Conservation (phyloP, 1,284 basidiomycete species). For the Marasmius sp. region DNA sequence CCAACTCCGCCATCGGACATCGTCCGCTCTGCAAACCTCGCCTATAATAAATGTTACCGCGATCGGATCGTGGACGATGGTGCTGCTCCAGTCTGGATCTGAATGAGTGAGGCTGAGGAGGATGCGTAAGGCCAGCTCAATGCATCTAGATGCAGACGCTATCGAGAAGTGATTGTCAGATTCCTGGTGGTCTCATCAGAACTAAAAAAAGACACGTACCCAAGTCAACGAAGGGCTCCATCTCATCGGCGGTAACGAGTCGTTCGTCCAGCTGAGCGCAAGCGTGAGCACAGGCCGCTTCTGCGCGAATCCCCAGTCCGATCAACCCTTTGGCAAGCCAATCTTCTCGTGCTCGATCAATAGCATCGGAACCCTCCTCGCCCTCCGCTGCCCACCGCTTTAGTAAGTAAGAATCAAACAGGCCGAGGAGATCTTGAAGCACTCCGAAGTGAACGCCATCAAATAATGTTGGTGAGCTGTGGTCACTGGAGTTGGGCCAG, state of each 20-base stretch:
- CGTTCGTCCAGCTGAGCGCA: constrained; percentile 7
- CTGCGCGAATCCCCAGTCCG: constrained; percentile 39
- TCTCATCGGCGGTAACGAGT: neutral
- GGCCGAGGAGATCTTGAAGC: constrained; percentile 53
- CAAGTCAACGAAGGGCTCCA: neutral
- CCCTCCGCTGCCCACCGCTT: constrained; percentile 45
- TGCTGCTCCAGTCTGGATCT: constrained; percentile 51
- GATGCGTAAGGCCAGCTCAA: constrained; percentile 59
- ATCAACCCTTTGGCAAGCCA: constrained; percentile 49
- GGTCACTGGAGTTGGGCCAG: no score
- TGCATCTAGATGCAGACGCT: constrained; percentile 43
- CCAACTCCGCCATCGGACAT: constrained; percentile 5
- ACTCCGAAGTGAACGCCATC: constrained; percentile 35
- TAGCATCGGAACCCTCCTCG: constrained; percentile 22
- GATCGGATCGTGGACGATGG: constrained; percentile 41
- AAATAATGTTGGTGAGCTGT: neutral
- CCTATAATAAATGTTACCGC: constrained; percentile 48
- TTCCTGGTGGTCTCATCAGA: neutral
- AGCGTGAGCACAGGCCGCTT: neutral
- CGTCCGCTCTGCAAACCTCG: constrained; percentile 34
- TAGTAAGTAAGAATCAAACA: constrained; percentile 64
- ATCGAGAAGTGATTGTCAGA: neutral
- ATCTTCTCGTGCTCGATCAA: constrained; percentile 34
- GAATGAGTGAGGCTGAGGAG: constrained; percentile 70
- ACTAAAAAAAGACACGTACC: neutral